Evolutionary conservation across 768 basidiomycete genomes (phyloP).

Genomic region (Sarcomyxa edulis): DNA sequence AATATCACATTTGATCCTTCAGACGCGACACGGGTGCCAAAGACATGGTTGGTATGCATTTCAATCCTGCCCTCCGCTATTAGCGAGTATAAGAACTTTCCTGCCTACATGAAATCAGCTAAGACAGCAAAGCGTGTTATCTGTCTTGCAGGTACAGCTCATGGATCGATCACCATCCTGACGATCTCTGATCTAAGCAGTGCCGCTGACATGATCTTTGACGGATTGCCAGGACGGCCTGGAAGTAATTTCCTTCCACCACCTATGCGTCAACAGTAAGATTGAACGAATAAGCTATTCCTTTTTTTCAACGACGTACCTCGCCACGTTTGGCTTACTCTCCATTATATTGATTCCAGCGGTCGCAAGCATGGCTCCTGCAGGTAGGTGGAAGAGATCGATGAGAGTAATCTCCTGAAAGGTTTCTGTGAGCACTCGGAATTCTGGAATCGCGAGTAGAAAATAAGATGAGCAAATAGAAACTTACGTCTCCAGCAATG

Average conservation of each 20-base stretch:
- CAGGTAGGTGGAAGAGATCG: slow-evolving; percentile 41
- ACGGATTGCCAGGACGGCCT: slow-evolving; percentile 44
- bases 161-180: no score
- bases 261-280: slow-evolving; percentile 20
- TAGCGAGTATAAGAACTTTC: no score
- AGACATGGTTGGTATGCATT: no score
- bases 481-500: slow-evolving; percentile 49
- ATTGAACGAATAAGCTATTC: background rate
- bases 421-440: background rate
- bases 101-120: no score
- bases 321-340: slow-evolving; percentile 37
- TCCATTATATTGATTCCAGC: slow-evolving; percentile 24
- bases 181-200: no score
- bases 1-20: no score
- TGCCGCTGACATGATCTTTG: slow-evolving; percentile 27
- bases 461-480: background rate
- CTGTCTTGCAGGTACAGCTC: no score
- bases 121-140: no score
- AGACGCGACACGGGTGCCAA: no score
- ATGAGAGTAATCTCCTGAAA: slow-evolving; percentile 39
- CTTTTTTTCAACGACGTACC: slow-evolving; percentile 18
- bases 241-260: slow-evolving; percentile 45
- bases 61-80: no score
- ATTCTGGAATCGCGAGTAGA: background rate
- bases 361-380: slow-evolving; percentile 18